These are phyloP conservation scores for Gossypium raimondii DNA, from an alignment of 345 rosid genomes.

Conservation along the genomic window DNA sequence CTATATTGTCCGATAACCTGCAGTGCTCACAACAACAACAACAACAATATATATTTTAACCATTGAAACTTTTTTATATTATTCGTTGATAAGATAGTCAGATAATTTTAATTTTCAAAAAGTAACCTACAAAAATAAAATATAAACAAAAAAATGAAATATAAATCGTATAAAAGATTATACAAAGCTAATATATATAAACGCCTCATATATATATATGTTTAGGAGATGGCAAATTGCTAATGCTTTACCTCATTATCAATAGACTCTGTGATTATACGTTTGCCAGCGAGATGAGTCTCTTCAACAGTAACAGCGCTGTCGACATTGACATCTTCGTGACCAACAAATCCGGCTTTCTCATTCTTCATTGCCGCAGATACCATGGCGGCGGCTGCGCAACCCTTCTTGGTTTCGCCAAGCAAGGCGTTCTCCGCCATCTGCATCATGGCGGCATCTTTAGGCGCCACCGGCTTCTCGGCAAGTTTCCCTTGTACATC, in stretches of 20 bases:
- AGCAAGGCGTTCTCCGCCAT: constrained; percentile 25
- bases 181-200: too few relatives aligned
- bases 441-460: constrained; percentile 33
- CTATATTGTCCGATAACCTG: constrained; percentile 14
- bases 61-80: too few relatives aligned
- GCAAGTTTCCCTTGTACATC: constrained; percentile 29
- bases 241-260: constrained; percentile 27
- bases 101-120: too few relatives aligned
- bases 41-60: too few relatives aligned
- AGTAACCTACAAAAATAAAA: too few relatives aligned
- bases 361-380: constrained; percentile 27
- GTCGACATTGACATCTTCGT: not conserved
- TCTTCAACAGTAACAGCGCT: constrained; percentile 23
- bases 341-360: constrained; percentile 30
- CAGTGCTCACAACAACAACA: not conserved
- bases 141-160: too few relatives aligned
- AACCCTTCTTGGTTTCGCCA: constrained; percentile 26
- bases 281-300: constrained; percentile 21
- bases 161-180: too few relatives aligned
- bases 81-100: too few relatives aligned
- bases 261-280: constrained; percentile 21
- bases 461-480: constrained; percentile 25
- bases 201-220: too few relatives aligned
- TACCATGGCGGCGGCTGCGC: constrained; percentile 19
- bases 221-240: too few relatives aligned